Evolutionary conservation across 495 filamentous ascomycete species (phyloP).

Genomic region (Aspergillus ellipticus): DNA sequence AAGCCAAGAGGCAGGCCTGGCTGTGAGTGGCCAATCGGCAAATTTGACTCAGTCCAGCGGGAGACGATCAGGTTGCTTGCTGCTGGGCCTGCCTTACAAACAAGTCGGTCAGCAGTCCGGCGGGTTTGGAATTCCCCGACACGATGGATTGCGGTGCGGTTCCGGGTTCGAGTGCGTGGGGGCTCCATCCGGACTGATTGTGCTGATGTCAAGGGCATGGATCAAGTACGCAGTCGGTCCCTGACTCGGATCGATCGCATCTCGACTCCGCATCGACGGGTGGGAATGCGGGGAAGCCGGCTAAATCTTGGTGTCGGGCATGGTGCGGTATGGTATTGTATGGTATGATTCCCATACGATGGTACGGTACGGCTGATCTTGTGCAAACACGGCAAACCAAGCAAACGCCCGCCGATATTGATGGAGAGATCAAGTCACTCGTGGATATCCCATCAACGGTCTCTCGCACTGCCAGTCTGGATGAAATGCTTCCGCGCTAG

Average conservation of each 20-base stretch:
- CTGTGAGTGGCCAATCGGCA: not conserved
- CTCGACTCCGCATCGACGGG: not conserved
- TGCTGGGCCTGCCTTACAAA: no score
- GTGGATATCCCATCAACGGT: not conserved
- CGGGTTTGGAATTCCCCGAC: no score
- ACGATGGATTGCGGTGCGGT: no score
- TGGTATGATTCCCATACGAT: not conserved
- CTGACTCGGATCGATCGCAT: no score
- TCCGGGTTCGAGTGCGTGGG: no score
- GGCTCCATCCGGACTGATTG: no score
- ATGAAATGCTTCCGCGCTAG: conserved; percentile 10
- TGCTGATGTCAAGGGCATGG: no score
- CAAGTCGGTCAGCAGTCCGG: no score
- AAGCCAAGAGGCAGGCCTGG: not conserved
- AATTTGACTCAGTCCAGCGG: not conserved
- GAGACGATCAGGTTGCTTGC: not conserved
- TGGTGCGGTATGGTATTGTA: not conserved
- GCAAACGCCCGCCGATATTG: conserved; percentile 12
- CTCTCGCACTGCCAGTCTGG: not conserved
- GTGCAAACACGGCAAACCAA: conserved; percentile 17
- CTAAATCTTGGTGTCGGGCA: no score
- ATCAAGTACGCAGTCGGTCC: no score
- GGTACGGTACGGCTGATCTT: no score
- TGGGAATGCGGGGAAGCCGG: not conserved
- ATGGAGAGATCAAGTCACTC: conserved; percentile 5